These are phyloP conservation scores for Ilex paraguariensis DNA, from an alignment of 305 asterid genomes.

Conservation along the genomic window DNA sequence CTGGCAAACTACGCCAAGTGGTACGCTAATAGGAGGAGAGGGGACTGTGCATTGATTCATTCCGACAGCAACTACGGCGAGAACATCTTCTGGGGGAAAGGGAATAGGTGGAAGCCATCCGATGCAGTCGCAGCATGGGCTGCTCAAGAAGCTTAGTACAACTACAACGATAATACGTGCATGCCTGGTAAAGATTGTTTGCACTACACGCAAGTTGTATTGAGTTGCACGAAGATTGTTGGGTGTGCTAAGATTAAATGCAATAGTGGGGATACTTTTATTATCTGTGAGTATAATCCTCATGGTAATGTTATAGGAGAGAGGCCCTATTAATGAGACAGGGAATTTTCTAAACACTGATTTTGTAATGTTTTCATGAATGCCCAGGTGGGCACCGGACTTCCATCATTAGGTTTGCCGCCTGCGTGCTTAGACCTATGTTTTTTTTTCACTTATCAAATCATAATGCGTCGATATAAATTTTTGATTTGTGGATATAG, in stretches of 20 bases:
- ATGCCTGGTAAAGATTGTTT: slow-evolving; percentile 13
- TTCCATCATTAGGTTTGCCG: no score
- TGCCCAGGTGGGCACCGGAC: no score
- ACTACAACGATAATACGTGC: slow-evolving; percentile 12
- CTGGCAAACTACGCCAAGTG: slow-evolving; percentile 15
- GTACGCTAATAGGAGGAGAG: slow-evolving; percentile 7
- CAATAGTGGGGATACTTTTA: slow-evolving; percentile 14
- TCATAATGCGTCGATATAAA: no score
- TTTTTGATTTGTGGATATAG: no score
- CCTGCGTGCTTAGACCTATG: no score
- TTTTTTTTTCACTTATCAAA: no score
- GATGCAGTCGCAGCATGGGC: slow-evolving; percentile 16
- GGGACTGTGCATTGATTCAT: slow-evolving; percentile 15
- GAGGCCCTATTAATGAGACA: slow-evolving; percentile 9
- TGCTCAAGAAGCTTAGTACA: slow-evolving; percentile 6
- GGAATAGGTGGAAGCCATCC: slow-evolving; percentile 12
- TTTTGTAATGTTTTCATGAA: no score
- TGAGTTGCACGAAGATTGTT: slow-evolving; percentile 14
- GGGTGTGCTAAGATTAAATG: slow-evolving; percentile 18
- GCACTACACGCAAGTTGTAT: slow-evolving; percentile 20
- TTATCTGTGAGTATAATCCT: slow-evolving; percentile 19
- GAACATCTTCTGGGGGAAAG: slow-evolving; percentile 19
- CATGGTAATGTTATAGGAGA: slow-evolving; percentile 20
- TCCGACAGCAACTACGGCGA: slow-evolving; percentile 16
- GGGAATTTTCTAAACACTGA: no score